Conservation (phyloP, 331 rosid species). For the Pyrus hybrid region DNA sequence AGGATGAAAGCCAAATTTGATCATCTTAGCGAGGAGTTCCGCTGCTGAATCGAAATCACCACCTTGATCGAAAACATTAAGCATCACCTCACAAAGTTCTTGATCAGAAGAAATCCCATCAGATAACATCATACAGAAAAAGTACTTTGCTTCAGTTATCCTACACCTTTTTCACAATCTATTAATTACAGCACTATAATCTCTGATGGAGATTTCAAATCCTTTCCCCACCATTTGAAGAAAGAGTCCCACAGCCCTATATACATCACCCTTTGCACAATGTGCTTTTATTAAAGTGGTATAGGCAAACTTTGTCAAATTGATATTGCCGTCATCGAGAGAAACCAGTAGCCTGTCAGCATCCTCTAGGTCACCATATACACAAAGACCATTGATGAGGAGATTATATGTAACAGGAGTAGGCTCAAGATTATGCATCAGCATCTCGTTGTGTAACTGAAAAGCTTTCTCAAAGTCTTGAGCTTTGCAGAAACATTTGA, state of each 20-base stretch:
- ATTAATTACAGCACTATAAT: constrained; percentile 43
- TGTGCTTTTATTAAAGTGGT: constrained; percentile 42
- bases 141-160: constrained; percentile 31
- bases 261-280: constrained; percentile 39
- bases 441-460: constrained; percentile 38
- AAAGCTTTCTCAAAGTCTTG: constrained; percentile 34
- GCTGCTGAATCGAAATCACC: constrained; percentile 22
- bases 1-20: constrained; percentile 36
- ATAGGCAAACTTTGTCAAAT: constrained; percentile 36
- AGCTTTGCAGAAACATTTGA: constrained; percentile 40
- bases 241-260: constrained; percentile 27
- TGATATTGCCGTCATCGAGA: constrained; percentile 21
- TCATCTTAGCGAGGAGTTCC: constrained; percentile 32
- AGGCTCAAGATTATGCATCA: constrained; percentile 37
- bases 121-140: constrained; percentile 41
- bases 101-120: constrained; percentile 34
- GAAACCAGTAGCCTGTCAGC: constrained; percentile 36
- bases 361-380: constrained; percentile 35
- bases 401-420: constrained; percentile 42
- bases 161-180: constrained; percentile 44
- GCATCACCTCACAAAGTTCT: constrained; percentile 41
- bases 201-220: constrained; percentile 32
- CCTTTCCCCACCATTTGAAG: constrained; percentile 30
- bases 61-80: constrained; percentile 13
- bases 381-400: constrained; percentile 45